phyloP scores from a whole-genome alignment of 768 basidiomycete genomes.

The Tricholoma terreum region DNA sequence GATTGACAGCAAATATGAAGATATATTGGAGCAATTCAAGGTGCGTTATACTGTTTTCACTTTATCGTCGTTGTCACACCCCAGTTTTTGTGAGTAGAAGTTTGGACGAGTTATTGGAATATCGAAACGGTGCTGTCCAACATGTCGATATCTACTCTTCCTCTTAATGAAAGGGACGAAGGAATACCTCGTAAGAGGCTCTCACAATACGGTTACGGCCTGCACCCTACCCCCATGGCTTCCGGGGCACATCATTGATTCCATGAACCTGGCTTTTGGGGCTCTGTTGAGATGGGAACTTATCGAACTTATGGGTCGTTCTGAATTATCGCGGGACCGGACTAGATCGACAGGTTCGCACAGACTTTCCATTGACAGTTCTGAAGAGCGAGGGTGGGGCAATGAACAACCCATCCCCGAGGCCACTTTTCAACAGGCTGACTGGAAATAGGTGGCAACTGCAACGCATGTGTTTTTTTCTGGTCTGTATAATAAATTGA shows the following conservation, averaged over 20 bases:
- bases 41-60: not conserved
- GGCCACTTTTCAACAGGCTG: too few relatives aligned
- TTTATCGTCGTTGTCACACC: not conserved
- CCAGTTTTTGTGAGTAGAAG: not conserved
- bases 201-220: too few relatives aligned
- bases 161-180: not conserved
- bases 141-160: not conserved
- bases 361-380: not conserved
- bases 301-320: not conserved
- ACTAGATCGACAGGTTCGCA: not conserved
- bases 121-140: not conserved
- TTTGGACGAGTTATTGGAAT: not conserved
- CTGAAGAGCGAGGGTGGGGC: too few relatives aligned
- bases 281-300: not conserved
- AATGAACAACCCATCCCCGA: too few relatives aligned
- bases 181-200: not conserved
- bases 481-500: too few relatives aligned
- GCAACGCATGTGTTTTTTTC: too few relatives aligned
- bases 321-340: not conserved
- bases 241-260: not conserved
- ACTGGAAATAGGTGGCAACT: too few relatives aligned
- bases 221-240: not conserved
- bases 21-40: not conserved
- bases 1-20: not conserved
- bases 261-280: not conserved